Base-by-base conservation (phyloP, 306 rosid genomes). In the Rosa chinensis region DNA sequence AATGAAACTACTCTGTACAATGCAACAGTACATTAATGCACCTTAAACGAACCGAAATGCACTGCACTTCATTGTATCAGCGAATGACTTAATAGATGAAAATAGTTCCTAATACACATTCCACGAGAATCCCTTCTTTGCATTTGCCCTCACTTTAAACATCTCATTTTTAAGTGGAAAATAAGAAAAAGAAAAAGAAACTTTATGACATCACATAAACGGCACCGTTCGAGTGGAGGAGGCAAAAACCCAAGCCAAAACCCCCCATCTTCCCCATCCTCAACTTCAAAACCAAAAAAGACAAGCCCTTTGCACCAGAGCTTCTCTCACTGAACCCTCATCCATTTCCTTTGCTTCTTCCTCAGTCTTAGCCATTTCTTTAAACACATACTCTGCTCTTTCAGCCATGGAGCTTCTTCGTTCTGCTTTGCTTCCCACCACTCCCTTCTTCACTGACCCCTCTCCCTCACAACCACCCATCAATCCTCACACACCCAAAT, bases 361-460 rank as follows among this genome's bases (percentile, higher is more conserved):
- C 59, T 53, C 59, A 6, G 9, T 5, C 9, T 53, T 39, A 28
- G 32, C 50, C 39, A 11, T 73, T 20, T 11, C 50, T 0, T 18
- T 53, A 52, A 53, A 50, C 56, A n/a, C n/a, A 52, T 5, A 50
- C 47, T 35, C 61, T 59, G 13, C 70, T 6, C 49, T 35, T 18
- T 10, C 37, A 7, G 32, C 68, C 12, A 87, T 85, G 91, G 80
- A 75, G 18, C 77, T 53, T 78, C 83, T 78, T 16, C 78, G 58
- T 37, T 37, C 62, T 70, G 5, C 71, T 68, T 69, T 79, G 10
- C 75, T 73, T 37, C 77, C 73, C 50, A 50, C 50, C 5, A 80
- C 35, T 20, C 80, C 64, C 21, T 32, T 74, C 10, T 44, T 78
- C 49, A 37, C 64, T 10, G 81, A 37, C 73, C 16, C 64, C 67